Evolutionary conservation across 2,329 filamentous ascomycete genomes (phyloP).

Genomic region (Colletotrichum sansevieriae): DNA sequence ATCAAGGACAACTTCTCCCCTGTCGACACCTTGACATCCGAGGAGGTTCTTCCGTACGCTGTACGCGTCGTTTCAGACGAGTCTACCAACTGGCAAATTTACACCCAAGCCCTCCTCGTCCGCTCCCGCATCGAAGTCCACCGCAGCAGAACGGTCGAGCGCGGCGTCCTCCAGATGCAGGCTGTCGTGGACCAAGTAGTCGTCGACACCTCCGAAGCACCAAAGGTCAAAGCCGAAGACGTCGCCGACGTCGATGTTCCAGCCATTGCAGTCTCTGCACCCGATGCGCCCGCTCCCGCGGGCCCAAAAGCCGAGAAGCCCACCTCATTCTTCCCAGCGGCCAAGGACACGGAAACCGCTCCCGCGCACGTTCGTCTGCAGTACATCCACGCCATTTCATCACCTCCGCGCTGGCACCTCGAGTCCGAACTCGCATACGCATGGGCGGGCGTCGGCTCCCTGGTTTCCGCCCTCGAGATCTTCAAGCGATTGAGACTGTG

Average conservation of each 20-base stretch:
- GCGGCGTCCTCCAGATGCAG: constrained; percentile 92
- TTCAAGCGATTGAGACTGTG: constrained; percentile 94
- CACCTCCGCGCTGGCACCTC: constrained; percentile 91
- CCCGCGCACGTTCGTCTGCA: constrained; percentile 80
- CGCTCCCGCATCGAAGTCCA: constrained; percentile 92
- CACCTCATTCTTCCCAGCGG: constrained; percentile 84
- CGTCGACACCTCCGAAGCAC: constrained; percentile 75
- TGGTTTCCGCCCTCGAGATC: constrained; percentile 92
- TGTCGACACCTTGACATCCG: constrained; percentile 86
- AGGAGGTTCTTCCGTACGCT: constrained; percentile 93
- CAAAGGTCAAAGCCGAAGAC: constrained; percentile 42
- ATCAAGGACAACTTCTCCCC: constrained; percentile 91
- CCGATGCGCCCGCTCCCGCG: constrained; percentile 46
- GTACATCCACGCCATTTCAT: constrained; percentile 86
- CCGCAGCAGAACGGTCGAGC: constrained; percentile 86
- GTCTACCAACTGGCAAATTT: constrained; percentile 97
- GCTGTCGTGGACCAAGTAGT: constrained; percentile 96
- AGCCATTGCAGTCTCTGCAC: constrained; percentile 58
- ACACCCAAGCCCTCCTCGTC: constrained; percentile 92
- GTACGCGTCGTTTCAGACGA: constrained; percentile 88
- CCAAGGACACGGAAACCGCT: constrained; percentile 82
- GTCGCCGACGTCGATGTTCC: constrained; percentile 54
- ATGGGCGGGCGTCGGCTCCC: constrained; percentile 90
- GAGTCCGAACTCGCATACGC: constrained; percentile 92
- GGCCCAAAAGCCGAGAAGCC: constrained; percentile 59